phyloP scores from a whole-genome alignment of 73 alveolate species.

The Tetrahymena malaccensis region DNA sequence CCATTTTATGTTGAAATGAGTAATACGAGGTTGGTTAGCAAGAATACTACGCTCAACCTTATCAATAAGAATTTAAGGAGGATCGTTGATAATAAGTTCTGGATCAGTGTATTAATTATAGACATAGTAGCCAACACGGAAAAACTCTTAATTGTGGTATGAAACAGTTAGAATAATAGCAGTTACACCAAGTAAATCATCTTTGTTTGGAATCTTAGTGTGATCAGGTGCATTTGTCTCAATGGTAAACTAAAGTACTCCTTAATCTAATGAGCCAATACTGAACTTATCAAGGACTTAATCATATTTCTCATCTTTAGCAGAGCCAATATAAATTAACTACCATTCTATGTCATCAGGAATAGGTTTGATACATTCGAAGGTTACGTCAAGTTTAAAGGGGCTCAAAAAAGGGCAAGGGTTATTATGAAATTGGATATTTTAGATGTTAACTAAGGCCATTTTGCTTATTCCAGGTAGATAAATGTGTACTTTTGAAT shows the following conservation, averaged over 20 bases:
- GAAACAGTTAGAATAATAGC: constrained; percentile 91
- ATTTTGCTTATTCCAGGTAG: constrained; percentile 11
- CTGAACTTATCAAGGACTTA: constrained; percentile 82
- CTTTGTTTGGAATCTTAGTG: constrained; percentile 67
- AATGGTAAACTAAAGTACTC: constrained; percentile 81
- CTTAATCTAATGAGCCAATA: constrained; percentile 78
- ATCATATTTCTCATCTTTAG: constrained; percentile 80
- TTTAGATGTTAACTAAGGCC: constrained; percentile 87
- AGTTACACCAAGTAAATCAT: constrained; percentile 89
- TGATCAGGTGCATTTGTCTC: constrained; percentile 90
- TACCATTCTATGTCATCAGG: constrained; percentile 82
- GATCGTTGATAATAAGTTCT: constrained; percentile 89
- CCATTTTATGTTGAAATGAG: constrained; percentile 93
- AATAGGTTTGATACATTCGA: constrained; percentile 74
- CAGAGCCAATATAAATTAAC: constrained; percentile 90
- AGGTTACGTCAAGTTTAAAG: constrained; percentile 74
- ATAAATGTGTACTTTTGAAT: neutral
- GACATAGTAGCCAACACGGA: constrained; percentile 95
- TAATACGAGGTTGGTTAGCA: constrained; percentile 90
- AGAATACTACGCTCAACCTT: constrained; percentile 77
- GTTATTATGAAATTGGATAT: constrained; percentile 75
- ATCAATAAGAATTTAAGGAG: constrained; percentile 65
- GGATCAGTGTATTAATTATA: constrained; percentile 84
- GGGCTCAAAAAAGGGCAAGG: constrained; percentile 76
- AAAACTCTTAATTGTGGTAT: constrained; percentile 86